Evolutionary conservation across 2,329 filamentous ascomycete genomes (phyloP), one percentile per base, ranked within the genome.

Genomic region (Penicillium expansum): DNA sequence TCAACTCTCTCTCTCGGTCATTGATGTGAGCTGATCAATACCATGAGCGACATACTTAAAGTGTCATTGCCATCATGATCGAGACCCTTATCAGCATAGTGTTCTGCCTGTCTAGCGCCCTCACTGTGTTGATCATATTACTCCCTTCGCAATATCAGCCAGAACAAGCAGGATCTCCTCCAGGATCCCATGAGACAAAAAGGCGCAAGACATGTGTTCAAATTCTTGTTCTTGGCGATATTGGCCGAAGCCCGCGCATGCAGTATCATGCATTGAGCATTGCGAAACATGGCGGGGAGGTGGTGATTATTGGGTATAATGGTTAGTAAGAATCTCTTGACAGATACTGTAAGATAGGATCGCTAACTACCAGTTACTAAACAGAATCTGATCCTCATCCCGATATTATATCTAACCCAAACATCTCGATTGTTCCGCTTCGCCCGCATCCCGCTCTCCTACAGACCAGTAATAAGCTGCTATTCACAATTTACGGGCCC

Each of bases 191-290:
- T 37, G 52, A 11, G 2, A 9, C 13, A 9, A 59, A 59, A n/a
- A 60, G 55, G 6, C 56, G 64, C 16, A 69, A 81, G 56, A 75
- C 78, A 35, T 82, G 80, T 0, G 83, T 93, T 42, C 91, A 96
- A 74, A 85, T 99, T 51, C 82, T 99, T 16, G 94, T 99, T 18
- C 83, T 99, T 29, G 94, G 94, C 43, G 94, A 99, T 70, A 92
- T 99, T 72, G 94, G 94, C 38, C 86, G 92, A 44, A 97, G 93
- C 71, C 94, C 94, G 48, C 91, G 94, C 55, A 99, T 99, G 93
- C 92, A 97, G 71, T 97, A 99, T 68, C 94, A 99, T 82, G 93
- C 93, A 20, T 80, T 96, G 65, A 97, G 93, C 72, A 86, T 97
- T 68, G 91, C 91, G 39, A 89, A 87, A 67, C 86, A 92, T 69